Percentiles rank a stretch among this genome's conserved stretches.
Conservation (phyloP, 2,329 filamentous ascomycete species). For the Botryosphaeria agaves region DNA sequence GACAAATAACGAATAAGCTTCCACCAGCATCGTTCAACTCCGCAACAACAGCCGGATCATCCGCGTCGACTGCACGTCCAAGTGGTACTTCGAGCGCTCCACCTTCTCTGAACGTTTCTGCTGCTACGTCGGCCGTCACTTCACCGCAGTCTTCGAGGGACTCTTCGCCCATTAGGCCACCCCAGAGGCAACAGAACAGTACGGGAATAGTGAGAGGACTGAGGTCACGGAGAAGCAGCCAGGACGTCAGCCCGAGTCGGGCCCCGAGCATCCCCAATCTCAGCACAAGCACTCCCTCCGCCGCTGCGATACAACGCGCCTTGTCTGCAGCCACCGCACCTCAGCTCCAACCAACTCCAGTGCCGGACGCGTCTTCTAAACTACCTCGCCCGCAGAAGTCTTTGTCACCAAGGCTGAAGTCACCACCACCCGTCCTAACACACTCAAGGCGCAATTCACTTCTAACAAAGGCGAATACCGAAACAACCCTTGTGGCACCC, state of each 20-base stretch:
- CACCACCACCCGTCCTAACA: conserved; percentile 30
- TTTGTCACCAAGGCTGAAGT: conserved; percentile 58
- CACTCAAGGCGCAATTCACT: conserved; percentile 27
- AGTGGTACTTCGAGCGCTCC: too few relatives aligned
- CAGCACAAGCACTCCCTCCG: conserved; percentile 35
- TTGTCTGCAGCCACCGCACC: conserved; percentile 53
- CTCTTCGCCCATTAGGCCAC: conserved; percentile 22
- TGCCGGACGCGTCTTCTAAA: conserved; percentile 44
- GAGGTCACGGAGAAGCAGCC: conserved; percentile 26
- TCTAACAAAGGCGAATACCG: conserved; percentile 1
- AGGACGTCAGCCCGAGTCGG: conserved; percentile 23
- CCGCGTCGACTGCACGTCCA: too few relatives aligned
- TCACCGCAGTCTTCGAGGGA: conserved; percentile 30
- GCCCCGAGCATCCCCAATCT: conserved; percentile 16
- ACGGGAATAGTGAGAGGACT: conserved; percentile 9
- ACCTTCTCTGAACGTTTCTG: too few relatives aligned
- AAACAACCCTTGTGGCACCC: conserved; percentile 22
- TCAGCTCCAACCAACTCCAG: conserved; percentile 39
- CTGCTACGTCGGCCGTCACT: conserved; percentile 20
- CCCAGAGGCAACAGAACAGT: conserved; percentile 11
- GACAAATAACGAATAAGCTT: too few relatives aligned
- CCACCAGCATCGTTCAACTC: too few relatives aligned
- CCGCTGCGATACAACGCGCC: conserved; percentile 46
- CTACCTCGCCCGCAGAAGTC: conserved; percentile 55
- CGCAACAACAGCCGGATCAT: too few relatives aligned